Evolutionary conservation across 1,284 basidiomycete species (phyloP), one percentile per base, ranked within the genome.

Genomic region (Trichosporon asahii): DNA sequence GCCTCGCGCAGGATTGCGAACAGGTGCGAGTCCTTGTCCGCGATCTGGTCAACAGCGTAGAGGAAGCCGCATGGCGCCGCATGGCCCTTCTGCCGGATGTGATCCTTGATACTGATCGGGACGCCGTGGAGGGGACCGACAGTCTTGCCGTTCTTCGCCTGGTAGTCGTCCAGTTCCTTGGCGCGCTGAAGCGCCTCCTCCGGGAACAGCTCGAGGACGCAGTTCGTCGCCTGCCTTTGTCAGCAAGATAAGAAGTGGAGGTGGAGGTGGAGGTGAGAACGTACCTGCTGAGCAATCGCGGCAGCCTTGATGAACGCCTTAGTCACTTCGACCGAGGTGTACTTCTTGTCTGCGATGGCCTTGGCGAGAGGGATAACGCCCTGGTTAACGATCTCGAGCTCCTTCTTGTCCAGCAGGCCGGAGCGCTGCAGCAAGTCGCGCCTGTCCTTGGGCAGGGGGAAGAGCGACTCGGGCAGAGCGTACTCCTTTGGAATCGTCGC

Each of bases 201-300:
- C 66, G 89, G 84, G 72, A 90, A 89, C 15, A 90, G 87, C 76
- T 90, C 90, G 4, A 90, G 90, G 64, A 91, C 78, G 76, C 89
- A 90, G 73, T 90, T 90, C 0, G 87, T 88, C 86, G 33, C 66
- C 66, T 71, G 67, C 11, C 23, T 63, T 53, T 18, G 33, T 66
- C 15, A 57, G 49, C 40, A n/a, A 33, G 6, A 9, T 33, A 9
- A 27, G 57, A 15, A 15, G 23, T 90, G 49, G 49, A 25, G 49
- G 49, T 53, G 21, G 21, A 53, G 49, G 49, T 53, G 21, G 9
- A 23, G 35, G 35, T 3, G 40, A 18, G n/a, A 8, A 1, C 87
- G 88, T 85, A 73, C 71, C 67, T 76, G 76, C 63, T 76, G 78
- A 0, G 75, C 77, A 3, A 79, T 64, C 0, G 74, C 69, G 1